These are phyloP conservation scores for Hanseniaspora valbyensis DNA, from an alignment of 805 yeast species.

Conservation along the genomic window DNA sequence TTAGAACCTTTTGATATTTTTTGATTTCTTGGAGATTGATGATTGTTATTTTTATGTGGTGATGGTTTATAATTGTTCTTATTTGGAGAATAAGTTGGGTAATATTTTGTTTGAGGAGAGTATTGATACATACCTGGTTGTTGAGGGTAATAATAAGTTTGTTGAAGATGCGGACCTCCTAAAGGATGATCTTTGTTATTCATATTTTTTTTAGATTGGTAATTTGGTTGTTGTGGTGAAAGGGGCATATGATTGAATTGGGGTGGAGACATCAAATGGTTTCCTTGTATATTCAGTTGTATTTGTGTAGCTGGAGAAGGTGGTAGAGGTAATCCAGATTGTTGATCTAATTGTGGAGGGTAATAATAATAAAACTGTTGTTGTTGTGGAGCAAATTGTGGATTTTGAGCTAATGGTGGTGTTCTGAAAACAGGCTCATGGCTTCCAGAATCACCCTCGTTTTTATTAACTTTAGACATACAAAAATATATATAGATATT, in stretches of 20 bases:
- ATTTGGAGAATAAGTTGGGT: neutral
- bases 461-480: neutral
- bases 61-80: neutral
- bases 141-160: neutral
- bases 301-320: too few relatives aligned
- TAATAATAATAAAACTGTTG: conserved; percentile 3
- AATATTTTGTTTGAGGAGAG: neutral
- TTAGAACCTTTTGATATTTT: too few relatives aligned
- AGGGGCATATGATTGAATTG: neutral
- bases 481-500: too few relatives aligned
- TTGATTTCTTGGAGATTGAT: too few relatives aligned
- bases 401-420: conserved; percentile 1
- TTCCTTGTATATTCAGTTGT: neutral
- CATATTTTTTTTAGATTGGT: neutral
- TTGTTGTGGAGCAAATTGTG: conserved; percentile 1
- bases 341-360: neutral
- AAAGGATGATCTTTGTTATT: neutral
- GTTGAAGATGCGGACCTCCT: neutral
- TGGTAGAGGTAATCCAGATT: too few relatives aligned
- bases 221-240: neutral
- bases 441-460: neutral
- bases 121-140: neutral
- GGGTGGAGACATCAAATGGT: conserved; percentile 4
- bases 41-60: too few relatives aligned
- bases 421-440: conserved; percentile 1